Conservation (phyloP, 1,139 yeast species). For the Blastobotrys elegans region DNA sequence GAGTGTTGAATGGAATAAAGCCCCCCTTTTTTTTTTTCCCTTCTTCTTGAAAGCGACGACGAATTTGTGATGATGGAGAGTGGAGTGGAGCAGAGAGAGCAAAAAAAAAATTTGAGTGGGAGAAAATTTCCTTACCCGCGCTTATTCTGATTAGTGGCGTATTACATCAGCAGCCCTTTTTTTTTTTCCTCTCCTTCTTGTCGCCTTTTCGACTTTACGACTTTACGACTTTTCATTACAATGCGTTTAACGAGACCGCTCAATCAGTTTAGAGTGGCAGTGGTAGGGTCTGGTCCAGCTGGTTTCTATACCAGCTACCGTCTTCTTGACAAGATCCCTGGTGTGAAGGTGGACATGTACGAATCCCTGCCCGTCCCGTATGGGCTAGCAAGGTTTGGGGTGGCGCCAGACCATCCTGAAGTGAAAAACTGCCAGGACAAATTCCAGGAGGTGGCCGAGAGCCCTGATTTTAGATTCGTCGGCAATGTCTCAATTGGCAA, state of each 20-base stretch:
- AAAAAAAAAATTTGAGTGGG: neutral
- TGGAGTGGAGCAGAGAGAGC: neutral
- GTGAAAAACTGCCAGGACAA: slow-evolving; percentile 77
- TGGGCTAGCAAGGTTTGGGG: slow-evolving; percentile 89
- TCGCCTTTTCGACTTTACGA: neutral
- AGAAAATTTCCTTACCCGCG: neutral
- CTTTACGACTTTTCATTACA: neutral
- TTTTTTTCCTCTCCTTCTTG: neutral
- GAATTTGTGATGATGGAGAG: no score
- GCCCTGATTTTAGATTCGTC: slow-evolving; percentile 50
- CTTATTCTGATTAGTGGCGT: no score
- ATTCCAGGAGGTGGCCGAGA: slow-evolving; percentile 47
- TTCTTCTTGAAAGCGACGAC: neutral
- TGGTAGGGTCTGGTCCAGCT: slow-evolving; percentile 95
- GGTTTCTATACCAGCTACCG: slow-evolving; percentile 89
- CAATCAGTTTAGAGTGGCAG: slow-evolving; percentile 46
- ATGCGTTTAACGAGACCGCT: neutral
- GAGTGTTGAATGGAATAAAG: neutral
- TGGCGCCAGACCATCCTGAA: slow-evolving; percentile 99
- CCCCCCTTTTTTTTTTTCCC: neutral
- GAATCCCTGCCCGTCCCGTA: slow-evolving; percentile 86
- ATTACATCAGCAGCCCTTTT: no score
- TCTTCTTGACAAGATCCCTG: slow-evolving; percentile 48
- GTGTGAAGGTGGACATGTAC: slow-evolving; percentile 43
- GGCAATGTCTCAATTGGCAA: slow-evolving; percentile 72